Evolutionary conservation across 129 eudicot species (phyloP).

Genomic region (Chrysanthemum makinoi): DNA sequence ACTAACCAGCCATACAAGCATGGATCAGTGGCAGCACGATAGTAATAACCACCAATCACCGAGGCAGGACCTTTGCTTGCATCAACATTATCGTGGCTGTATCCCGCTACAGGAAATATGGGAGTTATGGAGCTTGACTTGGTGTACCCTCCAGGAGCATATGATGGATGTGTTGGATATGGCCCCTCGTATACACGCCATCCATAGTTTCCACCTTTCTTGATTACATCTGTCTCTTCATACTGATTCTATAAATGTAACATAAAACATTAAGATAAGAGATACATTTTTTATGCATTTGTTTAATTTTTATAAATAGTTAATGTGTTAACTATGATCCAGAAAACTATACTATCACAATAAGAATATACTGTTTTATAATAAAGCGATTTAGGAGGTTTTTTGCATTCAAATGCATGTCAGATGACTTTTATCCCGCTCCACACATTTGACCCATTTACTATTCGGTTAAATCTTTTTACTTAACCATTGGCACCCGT

Average conservation of each 20-base stretch:
- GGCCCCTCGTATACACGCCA: constrained; percentile 88
- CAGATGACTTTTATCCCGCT: no score
- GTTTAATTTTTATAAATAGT: no score
- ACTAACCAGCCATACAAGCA: constrained; percentile 80
- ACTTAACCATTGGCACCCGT: no score
- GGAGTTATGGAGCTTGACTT: constrained; percentile 46
- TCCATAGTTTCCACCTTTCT: constrained; percentile 79
- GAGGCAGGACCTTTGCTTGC: constrained; percentile 65
- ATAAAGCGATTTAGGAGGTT: no score
- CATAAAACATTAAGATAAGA: not conserved
- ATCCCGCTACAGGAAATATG: constrained; percentile 71
- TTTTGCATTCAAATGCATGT: no score
- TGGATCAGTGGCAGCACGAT: constrained; percentile 64
- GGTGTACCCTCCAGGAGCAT: constrained; percentile 64
- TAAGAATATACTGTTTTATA: no score
- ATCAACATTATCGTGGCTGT: constrained; percentile 58
- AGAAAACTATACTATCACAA: no score
- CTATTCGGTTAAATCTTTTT: no score
- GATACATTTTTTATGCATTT: not conserved
- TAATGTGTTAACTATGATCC: no score
- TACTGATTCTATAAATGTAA: constrained; percentile 44
- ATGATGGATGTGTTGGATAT: constrained; percentile 36
- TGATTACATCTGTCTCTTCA: constrained; percentile 71
- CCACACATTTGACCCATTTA: no score
- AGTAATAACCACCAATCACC: constrained; percentile 67